Base-by-base conservation (phyloP, 768 basidiomycete species). In the Lactarius evosmus region DNA sequence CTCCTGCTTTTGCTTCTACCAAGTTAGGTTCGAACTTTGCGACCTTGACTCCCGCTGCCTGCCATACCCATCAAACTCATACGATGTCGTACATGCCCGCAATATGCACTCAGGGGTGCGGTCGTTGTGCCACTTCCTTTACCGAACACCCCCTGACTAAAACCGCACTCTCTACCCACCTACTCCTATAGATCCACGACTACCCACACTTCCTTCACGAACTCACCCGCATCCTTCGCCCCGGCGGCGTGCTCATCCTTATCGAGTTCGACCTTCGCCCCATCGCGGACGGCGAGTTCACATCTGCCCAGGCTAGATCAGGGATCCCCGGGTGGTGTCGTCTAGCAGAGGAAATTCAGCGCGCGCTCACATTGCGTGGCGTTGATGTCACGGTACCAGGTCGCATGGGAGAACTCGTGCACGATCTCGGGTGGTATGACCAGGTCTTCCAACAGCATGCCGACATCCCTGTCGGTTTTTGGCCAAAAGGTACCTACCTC, bases 61-160 rank as follows among this genome's bases (percentile, higher is more conserved):
- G 40, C 88, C 88, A 16, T 89, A 88, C 71, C 83, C 83, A 25
- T 80, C 82, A 70, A 77, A 75, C 36, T 77, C 84, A 52, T 89
- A 88, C 67, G 85, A 89, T 72, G 75, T 89, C 67, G 79, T 89
- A 51, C 88, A 89, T 70, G 86, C 85, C 41, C 83, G 88, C 58
- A 86, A 80, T 38, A 80, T 89, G 71, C 85, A 88, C 69, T 83
- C 80, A 30, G 87, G 88, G 60, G 85, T 87, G 71, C 4, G 72
- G 85, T 74, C 60, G 58, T 52, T 52, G 50, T 63, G 68, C 66
- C 33, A 60, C 54, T 46, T 50, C 67, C 36, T 72, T 50, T 53
- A 53, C 56, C 34, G 25, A 62, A 49, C n/a, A 57, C 56, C 14
- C 61, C 56, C 56, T 58, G 32, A 38, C 54, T 30, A 17, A 7